Evolutionary conservation across 2,329 filamentous ascomycete species (phyloP), one percentile per base, ranked within the genome.

Genomic region (Alternaria incomplexa): DNA sequence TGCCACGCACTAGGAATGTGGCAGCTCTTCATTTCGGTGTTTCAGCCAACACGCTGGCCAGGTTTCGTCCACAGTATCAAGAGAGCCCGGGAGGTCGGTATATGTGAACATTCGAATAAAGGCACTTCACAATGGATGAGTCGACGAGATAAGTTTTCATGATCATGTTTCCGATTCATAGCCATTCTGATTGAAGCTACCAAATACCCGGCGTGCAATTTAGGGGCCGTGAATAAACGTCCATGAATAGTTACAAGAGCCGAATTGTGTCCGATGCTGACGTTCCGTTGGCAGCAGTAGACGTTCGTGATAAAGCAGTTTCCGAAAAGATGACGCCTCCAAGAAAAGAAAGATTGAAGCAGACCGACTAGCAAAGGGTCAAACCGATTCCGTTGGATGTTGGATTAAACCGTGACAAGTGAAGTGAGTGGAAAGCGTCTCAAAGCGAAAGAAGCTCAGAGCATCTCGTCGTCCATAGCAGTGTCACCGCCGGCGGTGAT

Each of bases 381-480:
- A 40, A 58, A 56, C 61, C 58, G 62, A 53, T 64, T 59, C 63
- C 52, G 54, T 50, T 69, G 56, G 28, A 53, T 58, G 61, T 36
- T 60, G 58, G 44, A 64, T 61, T 61, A 63, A 66, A 59, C 50
- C 53, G 28, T 61, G 44, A 58, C 53, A 56, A 44, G 22, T 51
- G 32, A 28, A 60, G 55, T 45, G 32, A 48, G 36, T 50, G 44
- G 50, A 57, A 53, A 44, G 44, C 23, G 26, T 54, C 56, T 40
- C 26, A 20, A 44, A 26, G 22, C 26, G 36, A 26, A 13, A 65
- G 36, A 23, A 20, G 55, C 59, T 72, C 65, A 80, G 32, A 80
- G 72, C 73, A 80, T 80, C 70, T 81, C 79, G 36, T 81, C 79
- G 36, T 79, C 79, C 77, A 80, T 80, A 58, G 74, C 74, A 46